Evolutionary conservation across 345 rosid species (phyloP).

Genomic region (Euphorbia tirucalli): DNA sequence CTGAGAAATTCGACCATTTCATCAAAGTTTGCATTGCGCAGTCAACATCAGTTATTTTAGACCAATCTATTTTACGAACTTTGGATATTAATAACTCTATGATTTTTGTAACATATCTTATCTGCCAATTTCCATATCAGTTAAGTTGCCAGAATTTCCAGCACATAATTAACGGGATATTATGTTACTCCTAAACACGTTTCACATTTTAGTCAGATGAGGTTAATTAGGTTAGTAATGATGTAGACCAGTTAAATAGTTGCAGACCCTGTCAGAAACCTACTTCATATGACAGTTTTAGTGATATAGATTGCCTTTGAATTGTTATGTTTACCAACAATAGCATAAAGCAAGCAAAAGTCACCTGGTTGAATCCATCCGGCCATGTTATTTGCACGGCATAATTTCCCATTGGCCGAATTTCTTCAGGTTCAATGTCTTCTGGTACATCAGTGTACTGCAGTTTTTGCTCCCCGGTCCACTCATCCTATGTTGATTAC

Average conservation of each 20-base stretch:
- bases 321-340: background rate
- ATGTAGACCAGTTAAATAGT: too few relatives aligned
- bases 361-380: conserved; percentile 87
- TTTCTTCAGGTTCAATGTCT: conserved; percentile 87
- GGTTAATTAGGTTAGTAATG: background rate
- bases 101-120: too few relatives aligned
- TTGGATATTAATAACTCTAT: too few relatives aligned
- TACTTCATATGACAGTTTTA: background rate
- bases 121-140: too few relatives aligned
- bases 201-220: conserved; percentile 5
- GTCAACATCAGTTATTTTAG: background rate
- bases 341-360: background rate
- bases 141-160: background rate
- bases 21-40: background rate
- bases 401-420: conserved; percentile 94
- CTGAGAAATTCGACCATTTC: background rate
- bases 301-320: background rate
- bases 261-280: too few relatives aligned
- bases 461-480: conserved; percentile 90
- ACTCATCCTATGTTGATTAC: conserved; percentile 61
- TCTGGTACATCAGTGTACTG: conserved; percentile 71
- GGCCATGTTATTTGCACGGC: conserved; percentile 97
- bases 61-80: background rate
- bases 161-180: background rate
- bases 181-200: too few relatives aligned